Evolutionary conservation across 2,329 filamentous ascomycete genomes (phyloP), one percentile per base, ranked within the genome.

Genomic region (Pezicula neosporulosa): DNA sequence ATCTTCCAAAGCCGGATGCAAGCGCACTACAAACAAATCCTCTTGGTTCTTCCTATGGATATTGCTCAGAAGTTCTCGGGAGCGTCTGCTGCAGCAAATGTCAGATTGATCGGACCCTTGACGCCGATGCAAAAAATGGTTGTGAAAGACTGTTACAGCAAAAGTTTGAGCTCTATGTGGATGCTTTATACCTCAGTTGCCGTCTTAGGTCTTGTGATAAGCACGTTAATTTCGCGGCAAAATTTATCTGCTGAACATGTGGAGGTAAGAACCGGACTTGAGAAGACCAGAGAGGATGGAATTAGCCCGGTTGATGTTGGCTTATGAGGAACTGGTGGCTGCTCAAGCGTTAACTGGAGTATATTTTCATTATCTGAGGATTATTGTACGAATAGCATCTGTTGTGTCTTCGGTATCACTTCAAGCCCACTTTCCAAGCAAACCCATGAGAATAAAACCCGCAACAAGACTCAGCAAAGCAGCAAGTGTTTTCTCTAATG

Each of bases 341-440:
- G 24, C 24, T 6, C 5, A 24, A 24, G 24, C 6, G 24, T 24
- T 6, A 24, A 24, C 3, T 6, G 24, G 5, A 24, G 7, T 4
- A 24, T 4, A 6, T 4, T 24, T 24, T 24, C 24, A 24, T 24
- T 6, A 24, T 24, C 24, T 24, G 24, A 24, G 2, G 24, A 24
- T 3, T 24, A 6, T 24, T 24, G 24, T 24, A 6, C 7, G 24
- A 24, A 6, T 6, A 24, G 5, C 24, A 24, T 24, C 24, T 24
- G 7, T 24, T 33, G 28, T 39, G 9, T 19, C 37, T 6, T 39
- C 8, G 9, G 6, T 39, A 39, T 16, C 7, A 16, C 8, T 15
- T 68, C 66, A 87, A 27, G 87, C 86, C 87, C 87, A 91, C 64
- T 89, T 90, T 0, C 86, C 87, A 21, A 91, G 69, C 19, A 90